These are phyloP conservation scores for Aspergillus viridinutans DNA, from an alignment of 2,329 filamentous ascomycete species.

Conservation along the genomic window DNA sequence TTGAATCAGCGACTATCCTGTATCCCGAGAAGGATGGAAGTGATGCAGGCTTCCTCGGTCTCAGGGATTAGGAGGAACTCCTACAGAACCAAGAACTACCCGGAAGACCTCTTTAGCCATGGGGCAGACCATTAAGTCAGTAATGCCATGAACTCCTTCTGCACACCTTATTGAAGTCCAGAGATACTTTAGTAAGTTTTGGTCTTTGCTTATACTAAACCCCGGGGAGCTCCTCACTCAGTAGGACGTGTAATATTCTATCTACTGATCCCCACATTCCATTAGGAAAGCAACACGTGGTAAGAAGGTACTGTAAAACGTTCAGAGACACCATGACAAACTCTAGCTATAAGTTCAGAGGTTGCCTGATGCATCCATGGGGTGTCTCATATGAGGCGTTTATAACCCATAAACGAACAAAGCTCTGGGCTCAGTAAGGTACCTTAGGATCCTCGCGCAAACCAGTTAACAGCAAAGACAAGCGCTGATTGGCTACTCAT, in stretches of 20 bases:
- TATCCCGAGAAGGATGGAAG: not conserved
- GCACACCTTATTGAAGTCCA: not conserved
- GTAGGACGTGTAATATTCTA: not conserved
- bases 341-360: not conserved
- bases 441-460: not conserved
- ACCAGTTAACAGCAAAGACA: not conserved
- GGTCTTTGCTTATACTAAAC: not conserved
- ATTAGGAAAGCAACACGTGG: not conserved
- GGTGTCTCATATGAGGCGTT: not conserved
- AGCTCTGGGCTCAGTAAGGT: not conserved
- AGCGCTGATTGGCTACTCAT: slow-evolving; percentile 6
- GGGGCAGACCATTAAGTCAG: too few relatives aligned
- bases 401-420: not conserved
- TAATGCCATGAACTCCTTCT: not conserved
- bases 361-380: not conserved
- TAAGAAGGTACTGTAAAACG: not conserved
- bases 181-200: not conserved
- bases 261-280: not conserved
- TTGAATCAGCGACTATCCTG: not conserved
- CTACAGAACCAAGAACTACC: not conserved
- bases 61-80: not conserved
- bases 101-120: not conserved
- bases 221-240: not conserved
- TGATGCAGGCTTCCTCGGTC: not conserved
- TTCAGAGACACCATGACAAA: not conserved